Conservation (phyloP, 2,329 filamentous ascomycete species). For the Dactylellina parvicollis region DNA sequence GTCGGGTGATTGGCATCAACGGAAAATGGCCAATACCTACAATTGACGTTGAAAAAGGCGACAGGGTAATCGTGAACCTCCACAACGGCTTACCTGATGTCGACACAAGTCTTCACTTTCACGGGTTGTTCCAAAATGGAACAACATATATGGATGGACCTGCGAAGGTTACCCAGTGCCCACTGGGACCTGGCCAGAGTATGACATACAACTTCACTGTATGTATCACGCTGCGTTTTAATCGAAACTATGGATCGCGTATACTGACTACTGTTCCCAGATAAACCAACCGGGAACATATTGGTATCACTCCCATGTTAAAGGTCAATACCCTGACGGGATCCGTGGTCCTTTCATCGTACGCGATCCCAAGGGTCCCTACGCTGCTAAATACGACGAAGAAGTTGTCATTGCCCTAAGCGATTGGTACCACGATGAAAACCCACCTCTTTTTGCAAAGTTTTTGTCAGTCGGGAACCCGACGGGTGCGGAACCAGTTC, state of each 20-base stretch:
- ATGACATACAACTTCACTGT: conserved; percentile 78
- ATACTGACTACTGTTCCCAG: conserved; percentile 58
- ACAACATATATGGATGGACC: conserved; percentile 78
- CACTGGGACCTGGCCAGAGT: conserved; percentile 71
- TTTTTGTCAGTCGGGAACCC: conserved; percentile 66
- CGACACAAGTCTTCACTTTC: conserved; percentile 73
- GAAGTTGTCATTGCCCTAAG: conserved; percentile 73
- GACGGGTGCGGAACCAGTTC: conserved; percentile 72
- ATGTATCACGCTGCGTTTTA: conserved; percentile 52
- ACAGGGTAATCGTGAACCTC: conserved; percentile 70
- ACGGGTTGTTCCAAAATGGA: conserved; percentile 76
- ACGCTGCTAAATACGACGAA: conserved; percentile 69
- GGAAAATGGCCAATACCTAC: conserved; percentile 77
- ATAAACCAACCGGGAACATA: conserved; percentile 75
- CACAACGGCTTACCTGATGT: conserved; percentile 72
- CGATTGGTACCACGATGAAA: conserved; percentile 76
- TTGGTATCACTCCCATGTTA: conserved; percentile 79
- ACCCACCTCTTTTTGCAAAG: conserved; percentile 64
- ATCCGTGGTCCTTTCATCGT: conserved; percentile 73
- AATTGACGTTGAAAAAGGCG: conserved; percentile 72
- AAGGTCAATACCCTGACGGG: conserved; percentile 76
- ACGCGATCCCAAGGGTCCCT: conserved; percentile 71
- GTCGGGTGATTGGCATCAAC: conserved; percentile 80
- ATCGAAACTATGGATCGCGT: neutral
- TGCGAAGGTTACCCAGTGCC: conserved; percentile 72